Conservation (phyloP, 2,329 filamentous ascomycete species). For the Daldinia sp. region DNA sequence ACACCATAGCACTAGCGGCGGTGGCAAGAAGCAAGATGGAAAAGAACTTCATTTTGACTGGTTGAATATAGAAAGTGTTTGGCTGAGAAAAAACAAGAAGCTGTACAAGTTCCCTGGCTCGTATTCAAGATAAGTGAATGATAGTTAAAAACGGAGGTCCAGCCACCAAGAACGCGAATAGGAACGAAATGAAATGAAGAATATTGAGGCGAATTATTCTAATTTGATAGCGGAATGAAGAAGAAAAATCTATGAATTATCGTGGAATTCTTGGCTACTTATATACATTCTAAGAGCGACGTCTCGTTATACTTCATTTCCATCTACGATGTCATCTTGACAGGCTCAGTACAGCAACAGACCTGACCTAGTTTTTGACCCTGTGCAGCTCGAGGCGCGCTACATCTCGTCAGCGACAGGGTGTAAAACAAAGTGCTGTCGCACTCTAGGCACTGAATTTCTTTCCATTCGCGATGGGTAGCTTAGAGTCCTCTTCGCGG, state of each 20-base stretch:
- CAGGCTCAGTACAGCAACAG: not conserved
- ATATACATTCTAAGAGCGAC: slow-evolving; percentile 33
- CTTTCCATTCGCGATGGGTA: slow-evolving; percentile 21
- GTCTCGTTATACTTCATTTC: slow-evolving; percentile 1
- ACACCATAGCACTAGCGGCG: slow-evolving; percentile 43
- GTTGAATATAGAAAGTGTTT: slow-evolving; percentile 21
- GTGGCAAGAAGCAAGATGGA: slow-evolving; percentile 46
- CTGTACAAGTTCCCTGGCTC: slow-evolving; percentile 29
- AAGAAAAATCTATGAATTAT: slow-evolving; percentile 24
- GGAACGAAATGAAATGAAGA: slow-evolving; percentile 36
- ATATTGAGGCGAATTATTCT: slow-evolving; percentile 36
- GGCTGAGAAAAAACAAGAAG: slow-evolving; percentile 14
- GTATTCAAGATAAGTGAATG: slow-evolving; percentile 29
- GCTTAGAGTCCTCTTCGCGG: slow-evolving; percentile 16
- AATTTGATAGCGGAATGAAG: slow-evolving; percentile 41
- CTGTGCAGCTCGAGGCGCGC: slow-evolving; percentile 30
- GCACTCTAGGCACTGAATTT: slow-evolving; percentile 22
- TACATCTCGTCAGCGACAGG: slow-evolving; percentile 25
- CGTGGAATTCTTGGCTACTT: slow-evolving; percentile 40
- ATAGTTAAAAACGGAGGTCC: slow-evolving; percentile 42
- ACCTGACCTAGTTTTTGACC: slow-evolving; percentile 6
- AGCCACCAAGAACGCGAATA: slow-evolving; percentile 44
- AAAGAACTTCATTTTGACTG: slow-evolving; percentile 47
- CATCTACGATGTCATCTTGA: slow-evolving; percentile 10
- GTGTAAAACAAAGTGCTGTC: slow-evolving; percentile 36